Conservation (phyloP, 192 early-diverging fungal species). For the Kickxella alabastrina region DNA sequence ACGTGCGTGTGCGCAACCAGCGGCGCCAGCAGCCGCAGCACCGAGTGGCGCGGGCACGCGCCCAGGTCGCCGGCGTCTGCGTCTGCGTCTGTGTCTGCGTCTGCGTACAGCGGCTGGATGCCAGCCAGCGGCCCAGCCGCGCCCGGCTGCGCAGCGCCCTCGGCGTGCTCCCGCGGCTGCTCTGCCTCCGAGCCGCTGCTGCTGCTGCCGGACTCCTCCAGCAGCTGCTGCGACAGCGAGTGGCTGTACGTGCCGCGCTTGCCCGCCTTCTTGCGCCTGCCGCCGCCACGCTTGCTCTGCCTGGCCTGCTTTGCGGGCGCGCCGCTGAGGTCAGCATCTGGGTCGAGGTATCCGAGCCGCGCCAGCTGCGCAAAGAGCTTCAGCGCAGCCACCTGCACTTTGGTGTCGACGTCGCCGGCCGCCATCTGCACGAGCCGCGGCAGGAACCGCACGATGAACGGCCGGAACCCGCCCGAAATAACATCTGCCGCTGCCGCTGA, state of each 20-base stretch:
- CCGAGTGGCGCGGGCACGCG: conserved; percentile 52
- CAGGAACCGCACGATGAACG: conserved; percentile 35
- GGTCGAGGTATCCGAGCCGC: conserved; percentile 30
- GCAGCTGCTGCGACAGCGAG: conserved; percentile 47
- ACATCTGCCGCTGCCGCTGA: conserved; percentile 50
- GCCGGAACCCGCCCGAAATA: conserved; percentile 48
- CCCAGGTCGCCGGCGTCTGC: conserved; percentile 35
- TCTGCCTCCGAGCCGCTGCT: neutral
- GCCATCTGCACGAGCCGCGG: conserved; percentile 45
- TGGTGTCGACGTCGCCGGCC: conserved; percentile 37
- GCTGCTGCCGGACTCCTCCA: conserved; percentile 39
- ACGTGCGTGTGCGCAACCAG: conserved; percentile 70
- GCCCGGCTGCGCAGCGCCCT: neutral
- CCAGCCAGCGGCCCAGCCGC: neutral
- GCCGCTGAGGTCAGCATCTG: conserved; percentile 24
- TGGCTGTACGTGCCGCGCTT: conserved; percentile 29
- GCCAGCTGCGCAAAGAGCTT: conserved; percentile 31
- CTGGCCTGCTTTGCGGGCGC: neutral
- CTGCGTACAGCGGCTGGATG: conserved; percentile 21
- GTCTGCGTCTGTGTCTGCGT: neutral
- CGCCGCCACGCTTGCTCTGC: neutral
- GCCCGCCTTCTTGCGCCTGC: neutral
- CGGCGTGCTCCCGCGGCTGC: conserved; percentile 2
- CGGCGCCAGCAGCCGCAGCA: conserved; percentile 54
- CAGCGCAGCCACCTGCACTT: conserved; percentile 45